Evolutionary conservation across 768 basidiomycete genomes (phyloP).

Genomic region (Pluteus cervinus): DNA sequence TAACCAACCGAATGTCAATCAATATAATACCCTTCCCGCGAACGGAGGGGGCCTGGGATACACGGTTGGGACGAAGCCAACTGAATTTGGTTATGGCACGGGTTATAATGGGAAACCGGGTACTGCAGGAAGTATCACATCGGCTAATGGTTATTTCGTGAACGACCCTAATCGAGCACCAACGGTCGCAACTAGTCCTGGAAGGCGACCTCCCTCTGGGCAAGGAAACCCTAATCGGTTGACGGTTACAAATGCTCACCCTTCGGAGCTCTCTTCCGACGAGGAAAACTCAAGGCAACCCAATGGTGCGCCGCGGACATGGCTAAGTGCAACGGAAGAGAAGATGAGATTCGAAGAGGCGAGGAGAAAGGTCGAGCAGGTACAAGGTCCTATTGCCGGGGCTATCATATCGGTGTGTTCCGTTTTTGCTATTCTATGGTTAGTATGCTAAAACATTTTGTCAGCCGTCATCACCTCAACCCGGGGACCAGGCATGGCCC

Average conservation of each 20-base stretch:
- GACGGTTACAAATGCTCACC: conserved; percentile 34
- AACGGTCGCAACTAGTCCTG: too few species aligned
- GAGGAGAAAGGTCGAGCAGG: conserved; percentile 48
- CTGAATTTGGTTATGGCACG: too few species aligned
- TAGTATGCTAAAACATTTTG: neutral
- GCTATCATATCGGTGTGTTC: conserved; percentile 26
- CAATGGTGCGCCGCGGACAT: conserved; percentile 21
- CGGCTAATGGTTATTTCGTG: too few species aligned
- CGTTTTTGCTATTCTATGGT: neutral
- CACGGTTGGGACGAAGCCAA: too few species aligned
- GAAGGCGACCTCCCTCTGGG: conserved; percentile 21
- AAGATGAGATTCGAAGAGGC: conserved; percentile 64
- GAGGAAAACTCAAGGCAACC: conserved; percentile 9
- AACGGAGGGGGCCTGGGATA: too few species aligned
- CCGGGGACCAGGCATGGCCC: conserved; percentile 40
- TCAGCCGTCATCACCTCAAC: conserved; percentile 2
- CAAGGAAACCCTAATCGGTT: conserved; percentile 24
- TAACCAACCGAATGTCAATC: too few species aligned
- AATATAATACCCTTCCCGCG: too few species aligned
- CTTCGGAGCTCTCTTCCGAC: conserved; percentile 22
- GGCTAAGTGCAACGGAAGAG: conserved; percentile 58
- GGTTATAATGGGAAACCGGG: too few species aligned
- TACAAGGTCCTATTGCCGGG: conserved; percentile 36
- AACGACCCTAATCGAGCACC: too few species aligned
- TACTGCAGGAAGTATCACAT: too few species aligned